Conservation (phyloP, 345 rosid genomes). For the Durio zibethinus region DNA sequence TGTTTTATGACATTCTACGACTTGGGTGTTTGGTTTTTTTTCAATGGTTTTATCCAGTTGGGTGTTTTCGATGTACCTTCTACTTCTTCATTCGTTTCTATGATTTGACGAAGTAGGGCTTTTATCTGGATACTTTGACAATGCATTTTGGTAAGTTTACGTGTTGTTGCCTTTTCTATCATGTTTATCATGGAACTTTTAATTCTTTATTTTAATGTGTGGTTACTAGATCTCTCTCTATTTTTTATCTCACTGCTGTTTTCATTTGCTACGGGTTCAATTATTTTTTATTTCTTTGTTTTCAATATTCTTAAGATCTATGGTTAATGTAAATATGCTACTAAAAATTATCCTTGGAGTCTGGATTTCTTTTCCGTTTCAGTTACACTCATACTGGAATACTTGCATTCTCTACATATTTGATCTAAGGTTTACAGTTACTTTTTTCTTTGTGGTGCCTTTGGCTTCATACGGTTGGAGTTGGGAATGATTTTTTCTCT, state of each 20-base stretch:
- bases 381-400: neutral
- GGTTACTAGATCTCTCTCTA: neutral
- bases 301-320: neutral
- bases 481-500: slow-evolving; percentile 15
- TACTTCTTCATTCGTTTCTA: neutral
- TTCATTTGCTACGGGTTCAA: neutral
- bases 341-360: neutral
- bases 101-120: neutral
- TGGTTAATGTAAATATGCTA: neutral
- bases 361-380: neutral
- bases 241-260: neutral
- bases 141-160: neutral
- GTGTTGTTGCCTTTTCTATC: neutral
- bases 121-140: neutral
- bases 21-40: neutral
- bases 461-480: slow-evolving; percentile 8
- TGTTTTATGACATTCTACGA: slow-evolving; percentile 2
- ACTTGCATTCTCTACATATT: neutral
- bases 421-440: neutral
- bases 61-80: neutral
- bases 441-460: slow-evolving; percentile 2
- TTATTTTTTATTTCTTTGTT: neutral
- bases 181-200: neutral
- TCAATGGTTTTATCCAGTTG: neutral
- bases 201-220: neutral